Percentiles rank a stretch among this genome's conserved stretches.
phyloP scores from a whole-genome alignment of 2,329 filamentous ascomycete species.

The Fusarium secorum region DNA sequence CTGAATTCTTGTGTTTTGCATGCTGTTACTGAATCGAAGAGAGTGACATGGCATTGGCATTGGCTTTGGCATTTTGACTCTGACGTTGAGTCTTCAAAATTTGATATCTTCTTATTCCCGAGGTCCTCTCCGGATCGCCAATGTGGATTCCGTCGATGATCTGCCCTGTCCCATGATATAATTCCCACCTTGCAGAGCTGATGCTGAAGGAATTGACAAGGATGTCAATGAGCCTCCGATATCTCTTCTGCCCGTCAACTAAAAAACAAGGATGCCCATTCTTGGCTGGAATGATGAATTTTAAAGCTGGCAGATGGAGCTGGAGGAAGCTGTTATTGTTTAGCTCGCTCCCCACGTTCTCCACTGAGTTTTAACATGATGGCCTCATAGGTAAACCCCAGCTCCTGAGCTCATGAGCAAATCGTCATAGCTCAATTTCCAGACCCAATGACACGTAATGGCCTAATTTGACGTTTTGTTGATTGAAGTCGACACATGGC shows the following conservation, averaged over 20 bases:
- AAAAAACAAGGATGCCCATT: constrained; percentile 25
- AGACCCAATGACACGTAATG: constrained; percentile 30
- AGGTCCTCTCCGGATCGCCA: constrained; percentile 14
- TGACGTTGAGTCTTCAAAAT: background rate
- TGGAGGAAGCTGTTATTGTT: background rate
- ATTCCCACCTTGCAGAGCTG: constrained; percentile 3
- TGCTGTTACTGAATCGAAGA: background rate
- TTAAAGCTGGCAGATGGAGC: constrained; percentile 8
- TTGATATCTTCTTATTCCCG: constrained; percentile 15
- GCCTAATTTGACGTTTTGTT: constrained; percentile 17
- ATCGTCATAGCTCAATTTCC: constrained; percentile 25
- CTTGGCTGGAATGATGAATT: constrained; percentile 36
- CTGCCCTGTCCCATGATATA: constrained; percentile 25
- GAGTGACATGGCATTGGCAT: constrained; percentile 3
- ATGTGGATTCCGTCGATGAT: constrained; percentile 26
- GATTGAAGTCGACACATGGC: background rate
- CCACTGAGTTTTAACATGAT: constrained; percentile 32
- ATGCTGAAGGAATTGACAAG: constrained; percentile 11
- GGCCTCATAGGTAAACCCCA: constrained; percentile 17
- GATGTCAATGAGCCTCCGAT: constrained; percentile 20
- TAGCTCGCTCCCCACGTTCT: constrained; percentile 23
- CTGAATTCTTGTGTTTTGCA: constrained; percentile 1
- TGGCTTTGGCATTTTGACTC: constrained; percentile 1
- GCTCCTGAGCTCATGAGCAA: constrained; percentile 1
- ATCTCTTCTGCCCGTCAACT: background rate